Conservation (phyloP, 805 yeast genomes). For the Starmerella sp. region DNA sequence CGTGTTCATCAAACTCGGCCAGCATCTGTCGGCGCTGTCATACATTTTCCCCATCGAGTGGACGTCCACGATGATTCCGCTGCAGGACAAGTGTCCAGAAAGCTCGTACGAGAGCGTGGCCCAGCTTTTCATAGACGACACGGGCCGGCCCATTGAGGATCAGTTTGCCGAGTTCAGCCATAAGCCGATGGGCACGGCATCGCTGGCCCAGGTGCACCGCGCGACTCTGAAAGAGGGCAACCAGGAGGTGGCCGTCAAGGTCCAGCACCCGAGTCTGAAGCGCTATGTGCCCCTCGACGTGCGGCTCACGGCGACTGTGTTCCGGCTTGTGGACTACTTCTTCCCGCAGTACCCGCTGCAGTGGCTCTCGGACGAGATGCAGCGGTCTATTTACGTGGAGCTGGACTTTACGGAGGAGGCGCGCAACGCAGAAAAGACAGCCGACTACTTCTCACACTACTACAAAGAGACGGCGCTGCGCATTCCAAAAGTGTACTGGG, state of each 20-base stretch:
- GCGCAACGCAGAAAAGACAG: constrained; percentile 60
- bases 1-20: constrained; percentile 86
- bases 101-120: constrained; percentile 61
- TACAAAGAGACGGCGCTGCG: constrained; percentile 59
- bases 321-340: constrained; percentile 56
- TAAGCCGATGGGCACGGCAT: constrained; percentile 85
- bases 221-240: constrained; percentile 52
- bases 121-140: constrained; percentile 55
- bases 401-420: constrained; percentile 84
- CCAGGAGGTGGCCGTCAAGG: constrained; percentile 78
- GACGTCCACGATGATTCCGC: constrained; percentile 88
- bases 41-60: constrained; percentile 85
- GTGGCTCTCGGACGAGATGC: constrained; percentile 94
- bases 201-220: constrained; percentile 88
- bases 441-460: constrained; percentile 48
- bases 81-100: constrained; percentile 82
- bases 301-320: constrained; percentile 62
- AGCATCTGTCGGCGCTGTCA: constrained; percentile 85
- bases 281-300: constrained; percentile 89
- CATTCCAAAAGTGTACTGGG: constrained; percentile 60
- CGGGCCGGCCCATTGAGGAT: constrained; percentile 50
- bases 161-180: constrained; percentile 56
- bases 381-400: constrained; percentile 78
- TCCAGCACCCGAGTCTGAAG: constrained; percentile 81
- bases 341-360: constrained; percentile 90